These are phyloP conservation scores for Fistulinella cinereoalba DNA, from an alignment of 1,284 basidiomycete genomes.

Conservation along the genomic window DNA sequence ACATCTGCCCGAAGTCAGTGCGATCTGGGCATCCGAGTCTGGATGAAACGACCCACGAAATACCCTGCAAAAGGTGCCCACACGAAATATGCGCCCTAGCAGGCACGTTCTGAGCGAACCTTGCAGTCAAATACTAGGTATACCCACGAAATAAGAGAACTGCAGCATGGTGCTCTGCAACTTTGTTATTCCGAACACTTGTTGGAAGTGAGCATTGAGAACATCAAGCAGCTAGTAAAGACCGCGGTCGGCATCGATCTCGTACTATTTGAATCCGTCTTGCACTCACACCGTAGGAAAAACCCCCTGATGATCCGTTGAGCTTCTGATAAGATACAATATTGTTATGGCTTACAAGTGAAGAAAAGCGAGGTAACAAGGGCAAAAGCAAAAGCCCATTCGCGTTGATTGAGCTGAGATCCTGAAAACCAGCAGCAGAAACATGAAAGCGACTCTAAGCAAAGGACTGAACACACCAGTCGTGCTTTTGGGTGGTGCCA, in stretches of 20 bases:
- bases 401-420: conserved; percentile 43
- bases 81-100: conserved; percentile 64
- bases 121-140: neutral
- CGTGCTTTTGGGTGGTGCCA: conserved; percentile 35
- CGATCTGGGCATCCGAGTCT: neutral
- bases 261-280: neutral
- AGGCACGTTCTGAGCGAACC: neutral
- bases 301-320: conserved; percentile 48
- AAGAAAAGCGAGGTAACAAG: conserved; percentile 81
- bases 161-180: conserved; percentile 83
- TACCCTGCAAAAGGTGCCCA: conserved; percentile 58
- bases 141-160: conserved; percentile 73
- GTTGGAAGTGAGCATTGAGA: conserved; percentile 79
- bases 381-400: conserved; percentile 60
- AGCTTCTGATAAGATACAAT: neutral
- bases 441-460: neutral
- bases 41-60: conserved; percentile 40
- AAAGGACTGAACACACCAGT: conserved; percentile 34
- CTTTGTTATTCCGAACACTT: conserved; percentile 67
- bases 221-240: conserved; percentile 71
- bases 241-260: neutral
- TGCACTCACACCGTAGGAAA: conserved; percentile 64
- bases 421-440: conserved; percentile 31
- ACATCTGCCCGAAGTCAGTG: conserved; percentile 45
- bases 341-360: conserved; percentile 53